Conservation (phyloP, 306 rosid genomes). For the Acacia melanoxylon region DNA sequence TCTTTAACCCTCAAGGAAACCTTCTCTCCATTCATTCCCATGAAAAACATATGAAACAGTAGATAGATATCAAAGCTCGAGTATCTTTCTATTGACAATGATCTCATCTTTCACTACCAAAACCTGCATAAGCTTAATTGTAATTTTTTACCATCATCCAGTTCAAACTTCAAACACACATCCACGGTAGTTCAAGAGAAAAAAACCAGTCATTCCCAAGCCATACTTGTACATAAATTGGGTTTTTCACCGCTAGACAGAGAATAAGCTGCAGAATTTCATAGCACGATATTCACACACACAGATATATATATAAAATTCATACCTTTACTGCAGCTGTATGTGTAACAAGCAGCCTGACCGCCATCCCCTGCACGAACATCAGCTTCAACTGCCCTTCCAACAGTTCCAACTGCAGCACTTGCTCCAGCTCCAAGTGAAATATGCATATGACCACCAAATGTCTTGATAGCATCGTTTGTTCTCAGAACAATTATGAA, state of each 20-base stretch:
- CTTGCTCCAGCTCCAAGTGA: slow-evolving; percentile 95
- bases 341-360: slow-evolving; percentile 84
- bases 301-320: background rate
- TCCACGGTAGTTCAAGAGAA: background rate
- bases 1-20: background rate
- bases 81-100: background rate
- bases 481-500: slow-evolving; percentile 86
- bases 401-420: slow-evolving; percentile 87
- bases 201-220: background rate
- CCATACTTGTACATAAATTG: background rate
- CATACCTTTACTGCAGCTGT: slow-evolving; percentile 95
- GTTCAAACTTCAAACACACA: slow-evolving; percentile 20
- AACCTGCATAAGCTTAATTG: background rate
- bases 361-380: slow-evolving; percentile 98
- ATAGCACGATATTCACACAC: background rate
- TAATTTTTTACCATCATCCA: background rate
- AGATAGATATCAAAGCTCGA: background rate
- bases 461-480: slow-evolving; percentile 77
- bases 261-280: background rate
- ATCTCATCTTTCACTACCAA: background rate
- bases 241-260: background rate
- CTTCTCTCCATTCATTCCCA: background rate
- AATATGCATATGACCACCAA: slow-evolving; percentile 73
- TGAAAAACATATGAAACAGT: background rate
- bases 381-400: slow-evolving; percentile 93